phyloP scores from a whole-genome alignment of 768 basidiomycete genomes.

The Cytidiella melzeri region DNA sequence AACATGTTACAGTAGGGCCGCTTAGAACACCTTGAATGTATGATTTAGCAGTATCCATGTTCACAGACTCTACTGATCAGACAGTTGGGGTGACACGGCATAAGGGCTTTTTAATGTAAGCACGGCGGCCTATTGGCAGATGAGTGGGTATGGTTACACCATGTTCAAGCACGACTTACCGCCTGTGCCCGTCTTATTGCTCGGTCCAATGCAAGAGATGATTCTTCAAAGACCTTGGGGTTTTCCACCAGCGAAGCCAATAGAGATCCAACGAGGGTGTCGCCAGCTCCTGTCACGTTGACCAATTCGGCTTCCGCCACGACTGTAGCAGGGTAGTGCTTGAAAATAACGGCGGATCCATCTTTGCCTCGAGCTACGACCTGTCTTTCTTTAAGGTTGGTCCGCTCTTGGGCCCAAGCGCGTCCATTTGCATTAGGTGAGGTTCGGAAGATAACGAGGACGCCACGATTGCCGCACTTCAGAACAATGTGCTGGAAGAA shows the following conservation, averaged over 20 bases:
- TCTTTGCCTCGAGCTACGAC: conserved; percentile 45
- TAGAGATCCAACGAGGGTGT: conserved; percentile 81
- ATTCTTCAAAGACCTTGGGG: conserved; percentile 38
- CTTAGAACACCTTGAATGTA: conserved; percentile 22
- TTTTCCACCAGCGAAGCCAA: conserved; percentile 52
- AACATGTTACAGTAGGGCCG: conserved; percentile 59
- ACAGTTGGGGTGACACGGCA: conserved; percentile 22
- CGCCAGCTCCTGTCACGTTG: conserved; percentile 90
- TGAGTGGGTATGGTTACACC: not conserved
- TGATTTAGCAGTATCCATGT: not conserved
- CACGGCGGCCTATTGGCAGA: conserved; percentile 12
- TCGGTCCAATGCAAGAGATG: conserved; percentile 34
- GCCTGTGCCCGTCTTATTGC: conserved; percentile 53
- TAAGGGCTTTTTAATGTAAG: conserved; percentile 20
- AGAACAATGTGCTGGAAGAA: conserved; percentile 80
- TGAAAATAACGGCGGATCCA: conserved; percentile 49
- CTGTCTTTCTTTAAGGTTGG: conserved; percentile 38
- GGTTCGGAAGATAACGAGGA: conserved; percentile 56
- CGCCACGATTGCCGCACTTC: conserved; percentile 74
- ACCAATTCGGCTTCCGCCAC: conserved; percentile 31
- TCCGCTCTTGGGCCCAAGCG: conserved; percentile 46
- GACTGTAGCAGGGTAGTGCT: conserved; percentile 63
- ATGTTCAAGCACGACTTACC: conserved; percentile 54
- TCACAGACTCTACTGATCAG: conserved; percentile 6
- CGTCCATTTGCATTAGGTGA: conserved; percentile 31